These are phyloP conservation scores for Fusarium gaditjirri DNA, from an alignment of 2,329 filamentous ascomycete genomes.

Conservation along the genomic window DNA sequence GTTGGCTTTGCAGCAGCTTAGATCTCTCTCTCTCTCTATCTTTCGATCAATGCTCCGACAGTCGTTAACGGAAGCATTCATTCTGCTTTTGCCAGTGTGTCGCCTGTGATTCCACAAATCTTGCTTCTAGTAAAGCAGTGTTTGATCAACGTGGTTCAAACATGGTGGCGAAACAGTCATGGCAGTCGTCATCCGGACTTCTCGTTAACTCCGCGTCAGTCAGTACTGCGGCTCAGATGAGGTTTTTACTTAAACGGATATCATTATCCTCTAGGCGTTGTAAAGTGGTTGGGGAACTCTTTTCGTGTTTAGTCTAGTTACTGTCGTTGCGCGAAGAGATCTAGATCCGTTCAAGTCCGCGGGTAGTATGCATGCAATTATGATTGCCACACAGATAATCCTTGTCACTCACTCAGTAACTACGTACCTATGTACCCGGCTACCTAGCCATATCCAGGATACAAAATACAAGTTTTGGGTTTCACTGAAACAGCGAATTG, in stretches of 20 bases:
- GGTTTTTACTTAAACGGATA: background rate
- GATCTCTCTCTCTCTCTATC: background rate
- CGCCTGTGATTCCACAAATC: background rate
- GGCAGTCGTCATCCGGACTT: background rate
- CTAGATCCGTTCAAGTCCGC: background rate
- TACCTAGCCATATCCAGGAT: background rate
- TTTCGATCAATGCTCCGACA: conserved; percentile 16
- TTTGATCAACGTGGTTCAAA: background rate
- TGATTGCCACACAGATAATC: background rate
- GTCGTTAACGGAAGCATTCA: conserved; percentile 2
- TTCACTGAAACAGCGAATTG: background rate
- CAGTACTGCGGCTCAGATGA: background rate
- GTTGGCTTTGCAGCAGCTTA: background rate
- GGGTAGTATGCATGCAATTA: background rate
- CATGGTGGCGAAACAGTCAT: background rate
- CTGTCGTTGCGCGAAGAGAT: background rate
- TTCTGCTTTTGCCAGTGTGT: background rate
- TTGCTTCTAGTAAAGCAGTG: background rate
- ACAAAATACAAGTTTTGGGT: background rate
- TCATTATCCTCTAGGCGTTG: background rate
- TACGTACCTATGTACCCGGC: no score
- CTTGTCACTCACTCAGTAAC: background rate
- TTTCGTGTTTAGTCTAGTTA: background rate
- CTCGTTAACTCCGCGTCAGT: background rate
- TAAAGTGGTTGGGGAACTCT: background rate